Evolutionary conservation across 768 basidiomycete species (phyloP), one percentile per base, ranked within the genome.

Genomic region (Suillus brevipes): DNA sequence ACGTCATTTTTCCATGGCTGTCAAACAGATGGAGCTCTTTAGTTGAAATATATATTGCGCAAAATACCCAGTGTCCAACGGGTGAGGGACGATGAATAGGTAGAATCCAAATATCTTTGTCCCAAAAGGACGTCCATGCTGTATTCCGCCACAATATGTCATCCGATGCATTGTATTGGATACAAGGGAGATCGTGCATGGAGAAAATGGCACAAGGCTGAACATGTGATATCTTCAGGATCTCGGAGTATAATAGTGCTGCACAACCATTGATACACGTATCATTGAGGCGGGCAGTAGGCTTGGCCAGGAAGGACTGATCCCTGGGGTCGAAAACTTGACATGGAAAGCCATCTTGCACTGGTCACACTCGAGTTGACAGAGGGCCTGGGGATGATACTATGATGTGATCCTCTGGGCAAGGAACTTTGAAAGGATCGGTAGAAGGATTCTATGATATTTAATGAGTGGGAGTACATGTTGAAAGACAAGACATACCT

Each of bases 41-140:
- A 31, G 9, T 60, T 49, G 34, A 40, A 40, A 40, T 9, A 37
- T 56, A 12, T 0, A 31, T 67, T 12, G 67, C 67, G 60, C 74
- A 75, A 34, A 79, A 64, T 1, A 80, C 76, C 76, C 76, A 81
- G 66, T 80, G 79, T 14, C 66, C 43, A 2, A 63, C 64, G 0
- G 13, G 12, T 0, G 40, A 66, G 6, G 57, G 28, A 1, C 70
- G 66, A 63, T 80, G 79, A 16, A 81, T 75, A 0, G 79, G 80
- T 4, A 81, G 18, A 2, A 80, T 72, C 79, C 79, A 81, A 0
- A 70, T 20, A 6, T 63, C 36, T 60, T 73, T 74, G 0, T 25
- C 13, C 78, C 78, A 79, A 55, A 71, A 81, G 12, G 60, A 36
- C 0, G 67, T 66, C 3, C 47, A 56, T 0, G n/a, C 20, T 0